Evolutionary conservation across 345 rosid species (phyloP).

Genomic region (Heritiera fomes): DNA sequence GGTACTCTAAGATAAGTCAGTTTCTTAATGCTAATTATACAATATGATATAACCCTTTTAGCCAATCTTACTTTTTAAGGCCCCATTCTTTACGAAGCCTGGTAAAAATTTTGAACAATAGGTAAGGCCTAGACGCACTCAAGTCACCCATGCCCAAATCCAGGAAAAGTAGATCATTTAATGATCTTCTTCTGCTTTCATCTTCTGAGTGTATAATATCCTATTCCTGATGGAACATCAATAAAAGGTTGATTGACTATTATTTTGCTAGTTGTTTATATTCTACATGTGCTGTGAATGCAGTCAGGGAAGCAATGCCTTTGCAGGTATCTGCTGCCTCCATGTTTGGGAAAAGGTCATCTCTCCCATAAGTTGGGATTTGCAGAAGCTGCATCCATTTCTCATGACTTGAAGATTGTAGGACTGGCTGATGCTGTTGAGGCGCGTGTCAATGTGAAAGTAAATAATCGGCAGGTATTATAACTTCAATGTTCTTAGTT

Average conservation of each 20-base stretch:
- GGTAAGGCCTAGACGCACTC: neutral
- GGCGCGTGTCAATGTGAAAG: constrained; percentile 71
- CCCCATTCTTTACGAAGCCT: neutral
- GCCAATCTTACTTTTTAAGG: neutral
- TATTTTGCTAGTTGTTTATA: constrained; percentile 12
- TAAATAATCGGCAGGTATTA: constrained; percentile 75
- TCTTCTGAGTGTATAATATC: neutral
- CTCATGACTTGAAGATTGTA: constrained; percentile 60
- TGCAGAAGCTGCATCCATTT: constrained; percentile 47
- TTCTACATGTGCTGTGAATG: constrained; percentile 31
- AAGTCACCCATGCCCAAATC: neutral
- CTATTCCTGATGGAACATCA: neutral
- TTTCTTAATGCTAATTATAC: neutral
- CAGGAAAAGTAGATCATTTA: neutral
- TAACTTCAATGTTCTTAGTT: constrained; percentile 10
- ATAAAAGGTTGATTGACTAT: constrained; percentile 10
- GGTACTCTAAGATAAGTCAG: neutral
- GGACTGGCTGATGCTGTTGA: constrained; percentile 86
- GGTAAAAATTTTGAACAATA: neutral
- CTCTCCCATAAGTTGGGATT: constrained; percentile 48
- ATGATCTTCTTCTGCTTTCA: neutral
- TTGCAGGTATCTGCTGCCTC: constrained; percentile 76
- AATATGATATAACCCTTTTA: neutral
- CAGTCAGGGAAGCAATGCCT: constrained; percentile 95
- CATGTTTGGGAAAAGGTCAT: constrained; percentile 49